Evolutionary conservation across 2,329 filamentous ascomycete species (phyloP).

Genomic region (Colletotrichum melonis): DNA sequence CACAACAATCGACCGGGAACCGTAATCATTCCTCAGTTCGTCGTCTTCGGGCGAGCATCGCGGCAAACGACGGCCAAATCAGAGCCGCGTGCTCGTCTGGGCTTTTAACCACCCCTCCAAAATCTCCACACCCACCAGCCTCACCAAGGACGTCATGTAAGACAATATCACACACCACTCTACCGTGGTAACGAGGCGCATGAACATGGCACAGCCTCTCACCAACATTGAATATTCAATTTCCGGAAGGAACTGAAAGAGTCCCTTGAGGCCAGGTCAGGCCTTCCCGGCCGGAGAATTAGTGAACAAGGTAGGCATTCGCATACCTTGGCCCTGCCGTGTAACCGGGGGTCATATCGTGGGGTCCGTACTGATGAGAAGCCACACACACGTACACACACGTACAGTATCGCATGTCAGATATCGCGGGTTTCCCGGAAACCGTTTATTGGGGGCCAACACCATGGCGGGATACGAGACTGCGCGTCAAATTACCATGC

Average conservation of each 20-base stretch:
- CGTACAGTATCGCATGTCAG: background rate
- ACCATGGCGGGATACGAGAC: conserved; percentile 19
- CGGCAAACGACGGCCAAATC: background rate
- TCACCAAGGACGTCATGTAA: conserved; percentile 27
- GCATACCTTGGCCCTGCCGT: conserved; percentile 31
- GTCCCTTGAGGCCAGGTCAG: background rate
- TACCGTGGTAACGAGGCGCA: conserved; percentile 14
- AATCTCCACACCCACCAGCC: background rate
- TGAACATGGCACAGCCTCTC: conserved; percentile 25
- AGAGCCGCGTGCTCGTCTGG: conserved; percentile 15
- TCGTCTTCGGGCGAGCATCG: conserved; percentile 2
- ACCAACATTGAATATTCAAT: background rate
- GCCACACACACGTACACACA: background rate
- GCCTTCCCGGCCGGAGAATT: conserved; percentile 26
- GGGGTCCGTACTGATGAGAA: background rate
- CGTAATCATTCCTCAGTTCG: background rate
- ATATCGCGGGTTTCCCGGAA: conserved; percentile 26
- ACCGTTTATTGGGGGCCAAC: background rate
- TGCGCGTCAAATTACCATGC: conserved; percentile 15
- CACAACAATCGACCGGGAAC: background rate
- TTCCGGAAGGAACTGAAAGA: background rate
- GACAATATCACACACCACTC: conserved; percentile 17
- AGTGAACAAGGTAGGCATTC: background rate
- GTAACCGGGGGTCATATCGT: conserved; percentile 19
- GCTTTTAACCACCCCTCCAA: background rate